phyloP scores from a whole-genome alignment of 768 basidiomycete genomes.

The Aureoboletus auriporus region DNA sequence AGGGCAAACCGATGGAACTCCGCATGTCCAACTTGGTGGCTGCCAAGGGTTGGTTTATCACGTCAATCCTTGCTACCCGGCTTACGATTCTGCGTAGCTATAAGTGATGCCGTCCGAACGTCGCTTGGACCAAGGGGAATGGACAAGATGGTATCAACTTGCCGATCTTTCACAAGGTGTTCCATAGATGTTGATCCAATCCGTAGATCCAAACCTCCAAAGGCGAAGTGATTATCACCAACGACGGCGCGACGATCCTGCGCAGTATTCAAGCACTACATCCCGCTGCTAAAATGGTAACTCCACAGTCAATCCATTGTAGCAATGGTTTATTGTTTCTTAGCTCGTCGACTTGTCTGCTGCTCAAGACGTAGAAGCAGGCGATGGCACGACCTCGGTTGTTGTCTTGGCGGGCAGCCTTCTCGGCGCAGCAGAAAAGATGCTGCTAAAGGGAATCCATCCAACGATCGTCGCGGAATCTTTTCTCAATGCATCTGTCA shows the following conservation, averaged over 20 bases:
- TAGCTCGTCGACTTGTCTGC: slow-evolving; percentile 96
- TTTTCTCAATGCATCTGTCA: slow-evolving; percentile 87
- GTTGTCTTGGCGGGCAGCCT: slow-evolving; percentile 95
- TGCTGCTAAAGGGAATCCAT: slow-evolving; percentile 95
- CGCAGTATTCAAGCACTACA: slow-evolving; percentile 94
- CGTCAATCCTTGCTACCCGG: not conserved
- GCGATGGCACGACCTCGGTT: slow-evolving; percentile 97
- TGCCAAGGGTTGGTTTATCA: slow-evolving; percentile 70
- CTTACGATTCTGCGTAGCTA: slow-evolving; percentile 50
- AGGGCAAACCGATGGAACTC: slow-evolving; percentile 99
- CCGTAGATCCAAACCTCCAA: slow-evolving; percentile 89
- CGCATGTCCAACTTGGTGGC: slow-evolving; percentile 97
- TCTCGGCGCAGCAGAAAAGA: slow-evolving; percentile 92
- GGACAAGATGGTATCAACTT: slow-evolving; percentile 90
- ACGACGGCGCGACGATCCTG: slow-evolving; percentile 97
- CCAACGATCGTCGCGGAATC: slow-evolving; percentile 96
- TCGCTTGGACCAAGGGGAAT: slow-evolving; percentile 96
- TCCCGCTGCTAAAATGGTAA: slow-evolving; percentile 96
- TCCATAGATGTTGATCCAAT: slow-evolving; percentile 10
- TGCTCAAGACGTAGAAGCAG: slow-evolving; percentile 97
- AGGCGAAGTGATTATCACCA: slow-evolving; percentile 96
- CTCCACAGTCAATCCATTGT: not conserved
- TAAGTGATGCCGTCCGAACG: slow-evolving; percentile 95
- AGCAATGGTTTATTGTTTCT: slow-evolving; percentile 2
- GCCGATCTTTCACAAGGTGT: slow-evolving; percentile 9